Percentiles rank a stretch among this genome's conserved stretches.
These are phyloP conservation scores for Oldenlandia corymbosa DNA, from an alignment of 257 asterid genomes.

Conservation along the genomic window DNA sequence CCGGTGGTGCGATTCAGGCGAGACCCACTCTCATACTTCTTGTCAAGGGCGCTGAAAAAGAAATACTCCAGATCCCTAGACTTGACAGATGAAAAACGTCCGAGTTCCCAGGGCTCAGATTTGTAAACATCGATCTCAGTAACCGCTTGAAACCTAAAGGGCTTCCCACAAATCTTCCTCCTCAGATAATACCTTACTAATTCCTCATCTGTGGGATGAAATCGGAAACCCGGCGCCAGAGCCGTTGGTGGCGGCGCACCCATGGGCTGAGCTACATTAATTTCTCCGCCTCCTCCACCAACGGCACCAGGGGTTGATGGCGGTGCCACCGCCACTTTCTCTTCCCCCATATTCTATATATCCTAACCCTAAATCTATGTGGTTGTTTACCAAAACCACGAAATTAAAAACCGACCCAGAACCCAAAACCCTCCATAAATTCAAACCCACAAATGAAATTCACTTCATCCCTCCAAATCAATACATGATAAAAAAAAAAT, in stretches of 20 bases:
- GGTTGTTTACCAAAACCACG: too few species aligned
- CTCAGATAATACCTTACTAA: constrained; percentile 73
- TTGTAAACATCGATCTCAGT: constrained; percentile 89
- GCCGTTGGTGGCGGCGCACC: constrained; percentile 53
- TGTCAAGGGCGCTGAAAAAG: constrained; percentile 85
- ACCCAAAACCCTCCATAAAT: neutral
- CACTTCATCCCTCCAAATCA: neutral
- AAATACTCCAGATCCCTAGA: constrained; percentile 89
- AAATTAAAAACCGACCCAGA: constrained; percentile 6
- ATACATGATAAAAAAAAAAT: neutral
- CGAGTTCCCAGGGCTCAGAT: constrained; percentile 97
- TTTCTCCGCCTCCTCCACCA: constrained; percentile 13
- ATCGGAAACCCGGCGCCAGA: constrained; percentile 92
- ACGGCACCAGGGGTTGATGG: constrained; percentile 7
- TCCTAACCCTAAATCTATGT: neutral
- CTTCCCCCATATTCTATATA: constrained; percentile 54
- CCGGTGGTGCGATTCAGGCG: constrained; percentile 93
- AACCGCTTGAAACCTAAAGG: constrained; percentile 81
- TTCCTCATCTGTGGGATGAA: constrained; percentile 96
- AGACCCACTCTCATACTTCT: constrained; percentile 88
- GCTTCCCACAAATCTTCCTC: constrained; percentile 80
- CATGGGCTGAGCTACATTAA: constrained; percentile 21
- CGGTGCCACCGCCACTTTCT: constrained; percentile 25
- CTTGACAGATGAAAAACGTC: constrained; percentile 59
- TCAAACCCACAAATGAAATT: constrained; percentile 11